These are phyloP conservation scores for Fusarium oxysporum DNA, from an alignment of 2,329 filamentous ascomycete species.

Conservation along the genomic window DNA sequence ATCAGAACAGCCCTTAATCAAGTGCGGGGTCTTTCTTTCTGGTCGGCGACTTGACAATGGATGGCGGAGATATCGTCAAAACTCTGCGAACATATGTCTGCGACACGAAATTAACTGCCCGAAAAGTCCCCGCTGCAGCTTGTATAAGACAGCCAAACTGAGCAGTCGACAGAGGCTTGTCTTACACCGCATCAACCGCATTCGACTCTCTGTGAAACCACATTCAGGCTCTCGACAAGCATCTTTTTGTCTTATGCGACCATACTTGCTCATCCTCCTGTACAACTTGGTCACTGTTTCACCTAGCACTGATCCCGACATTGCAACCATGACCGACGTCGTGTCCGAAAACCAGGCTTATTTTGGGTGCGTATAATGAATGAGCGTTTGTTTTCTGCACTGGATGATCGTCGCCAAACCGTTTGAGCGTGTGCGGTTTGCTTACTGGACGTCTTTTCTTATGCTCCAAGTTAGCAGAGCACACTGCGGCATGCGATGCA, in stretches of 20 bases:
- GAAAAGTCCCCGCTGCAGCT: constrained; percentile 49
- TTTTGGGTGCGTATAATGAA: constrained; percentile 55
- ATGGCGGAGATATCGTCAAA: constrained; percentile 32
- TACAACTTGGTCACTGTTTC: constrained; percentile 17
- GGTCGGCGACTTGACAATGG: not conserved
- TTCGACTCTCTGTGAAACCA: constrained; percentile 11
- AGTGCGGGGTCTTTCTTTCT: constrained; percentile 25
- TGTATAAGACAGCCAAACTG: constrained; percentile 31
- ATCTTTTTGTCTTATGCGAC: constrained; percentile 23
- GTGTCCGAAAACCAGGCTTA: constrained; percentile 53
- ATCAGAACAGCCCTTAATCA: not conserved
- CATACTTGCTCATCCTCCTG: constrained; percentile 11
- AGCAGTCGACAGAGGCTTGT: constrained; percentile 6
- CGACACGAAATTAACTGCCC: constrained; percentile 37
- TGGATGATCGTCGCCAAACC: not conserved
- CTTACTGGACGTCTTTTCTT: constrained; percentile 10
- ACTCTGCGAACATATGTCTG: constrained; percentile 27
- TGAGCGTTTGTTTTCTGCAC: not conserved
- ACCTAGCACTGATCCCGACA: constrained; percentile 44
- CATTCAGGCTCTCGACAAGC: constrained; percentile 6
- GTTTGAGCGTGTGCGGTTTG: constrained; percentile 1
- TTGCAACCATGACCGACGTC: constrained; percentile 48
- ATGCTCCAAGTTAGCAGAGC: constrained; percentile 15
- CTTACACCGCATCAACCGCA: not conserved
- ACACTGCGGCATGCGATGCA: constrained; percentile 5